Conservation (phyloP, 768 basidiomycete species). For the Collybiopsis confluens region DNA sequence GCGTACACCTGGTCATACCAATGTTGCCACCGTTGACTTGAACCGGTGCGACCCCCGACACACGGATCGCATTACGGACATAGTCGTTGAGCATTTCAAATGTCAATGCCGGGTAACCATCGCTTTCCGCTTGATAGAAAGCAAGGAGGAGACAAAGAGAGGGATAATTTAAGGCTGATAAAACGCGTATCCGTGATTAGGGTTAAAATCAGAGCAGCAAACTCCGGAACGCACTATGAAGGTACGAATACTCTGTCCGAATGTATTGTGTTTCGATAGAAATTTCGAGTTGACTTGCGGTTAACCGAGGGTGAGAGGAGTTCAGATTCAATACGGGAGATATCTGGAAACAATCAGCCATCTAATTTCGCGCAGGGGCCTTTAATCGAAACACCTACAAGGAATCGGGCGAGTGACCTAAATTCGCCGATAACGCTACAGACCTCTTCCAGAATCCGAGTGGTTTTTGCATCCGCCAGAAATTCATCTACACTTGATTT, state of each 20-base stretch:
- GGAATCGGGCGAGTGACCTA: conserved; percentile 49
- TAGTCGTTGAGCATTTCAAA: conserved; percentile 88
- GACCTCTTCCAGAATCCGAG: conserved; percentile 48
- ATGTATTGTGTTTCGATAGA: conserved; percentile 51
- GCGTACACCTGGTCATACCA: conserved; percentile 66
- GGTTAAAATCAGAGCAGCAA: neutral
- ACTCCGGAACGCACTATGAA: conserved; percentile 43
- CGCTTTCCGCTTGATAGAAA: conserved; percentile 68
- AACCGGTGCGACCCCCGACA: conserved; percentile 70
- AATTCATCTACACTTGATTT: conserved; percentile 49
- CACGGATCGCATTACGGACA: conserved; percentile 71
- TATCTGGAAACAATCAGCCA: conserved; percentile 28
- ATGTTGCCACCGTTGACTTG: conserved; percentile 71
- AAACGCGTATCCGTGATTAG: neutral
- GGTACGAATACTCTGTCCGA: conserved; percentile 46
- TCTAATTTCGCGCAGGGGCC: neutral
- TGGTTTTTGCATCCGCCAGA: conserved; percentile 42
- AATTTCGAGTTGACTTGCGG: conserved; percentile 34
- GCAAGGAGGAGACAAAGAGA: conserved; percentile 81
- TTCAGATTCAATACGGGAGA: conserved; percentile 41
- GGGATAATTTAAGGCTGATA: conserved; percentile 78
- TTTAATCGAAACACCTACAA: conserved; percentile 41
- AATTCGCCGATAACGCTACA: conserved; percentile 60
- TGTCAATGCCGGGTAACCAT: conserved; percentile 77
- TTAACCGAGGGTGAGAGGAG: conserved; percentile 51